Percentiles rank a stretch among this genome's conserved stretches.
These are phyloP conservation scores for Bremia lactucae DNA, from an alignment of 352 stramenopile genomes.

Conservation along the genomic window DNA sequence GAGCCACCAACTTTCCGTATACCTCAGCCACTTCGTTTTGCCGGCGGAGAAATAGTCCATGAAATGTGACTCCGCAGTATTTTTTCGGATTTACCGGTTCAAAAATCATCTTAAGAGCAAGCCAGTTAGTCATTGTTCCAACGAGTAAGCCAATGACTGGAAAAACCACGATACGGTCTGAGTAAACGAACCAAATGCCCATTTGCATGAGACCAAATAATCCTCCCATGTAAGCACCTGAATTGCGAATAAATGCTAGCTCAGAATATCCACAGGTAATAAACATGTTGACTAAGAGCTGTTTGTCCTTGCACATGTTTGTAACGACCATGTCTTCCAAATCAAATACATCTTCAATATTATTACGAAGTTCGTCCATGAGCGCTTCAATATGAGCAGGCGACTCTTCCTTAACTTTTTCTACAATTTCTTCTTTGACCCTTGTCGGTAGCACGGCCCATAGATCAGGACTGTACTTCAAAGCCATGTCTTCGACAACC, in stretches of 20 bases:
- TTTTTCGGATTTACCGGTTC: constrained; percentile 80
- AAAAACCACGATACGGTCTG: constrained; percentile 77
- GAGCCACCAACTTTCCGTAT: constrained; percentile 77
- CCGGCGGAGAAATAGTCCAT: constrained; percentile 91
- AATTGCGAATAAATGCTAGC: constrained; percentile 87
- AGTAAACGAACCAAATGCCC: constrained; percentile 81
- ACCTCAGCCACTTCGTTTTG: constrained; percentile 86
- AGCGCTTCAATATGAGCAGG: constrained; percentile 87
- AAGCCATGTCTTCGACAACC: constrained; percentile 81
- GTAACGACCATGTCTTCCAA: constrained; percentile 92
- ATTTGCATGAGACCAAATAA: constrained; percentile 85
- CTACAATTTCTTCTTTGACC: constrained; percentile 87
- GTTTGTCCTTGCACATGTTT: constrained; percentile 91
- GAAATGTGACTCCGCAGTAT: constrained; percentile 86
- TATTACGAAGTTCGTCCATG: constrained; percentile 91
- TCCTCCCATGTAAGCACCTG: constrained; percentile 84
- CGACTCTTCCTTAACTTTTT: constrained; percentile 90
- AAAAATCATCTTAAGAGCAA: constrained; percentile 91
- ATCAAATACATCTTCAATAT: constrained; percentile 93
- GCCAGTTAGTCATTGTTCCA: constrained; percentile 94
- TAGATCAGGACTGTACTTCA: constrained; percentile 83
- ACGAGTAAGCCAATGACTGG: constrained; percentile 91
- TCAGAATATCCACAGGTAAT: constrained; percentile 87
- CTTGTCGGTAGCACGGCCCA: constrained; percentile 67
- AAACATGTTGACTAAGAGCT: constrained; percentile 93